Conservation (phyloP, 2,329 filamentous ascomycete species). For the Beauveria asiatica region DNA sequence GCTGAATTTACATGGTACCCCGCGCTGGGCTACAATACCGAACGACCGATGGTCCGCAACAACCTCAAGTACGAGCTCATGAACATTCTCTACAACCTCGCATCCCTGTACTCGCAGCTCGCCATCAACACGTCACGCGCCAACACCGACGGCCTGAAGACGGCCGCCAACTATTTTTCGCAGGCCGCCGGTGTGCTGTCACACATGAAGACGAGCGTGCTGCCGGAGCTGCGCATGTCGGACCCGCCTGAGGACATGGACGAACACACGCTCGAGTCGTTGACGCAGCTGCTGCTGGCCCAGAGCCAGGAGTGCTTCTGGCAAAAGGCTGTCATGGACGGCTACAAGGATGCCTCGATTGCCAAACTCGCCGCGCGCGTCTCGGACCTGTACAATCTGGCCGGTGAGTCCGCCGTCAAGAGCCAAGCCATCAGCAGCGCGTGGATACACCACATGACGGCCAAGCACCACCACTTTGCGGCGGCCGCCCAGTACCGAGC, state of each 20-base stretch:
- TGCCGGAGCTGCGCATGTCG: conserved; percentile 73
- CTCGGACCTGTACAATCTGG: conserved; percentile 79
- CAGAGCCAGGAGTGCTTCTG: conserved; percentile 97
- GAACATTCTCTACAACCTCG: conserved; percentile 89
- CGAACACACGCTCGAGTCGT: conserved; percentile 69
- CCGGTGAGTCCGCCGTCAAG: conserved; percentile 77
- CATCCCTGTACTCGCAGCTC: conserved; percentile 86
- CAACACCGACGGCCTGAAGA: conserved; percentile 74
- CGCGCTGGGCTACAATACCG: conserved; percentile 80
- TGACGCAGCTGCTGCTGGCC: conserved; percentile 77
- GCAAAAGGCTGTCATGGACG: conserved; percentile 93
- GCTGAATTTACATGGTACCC: conserved; percentile 97
- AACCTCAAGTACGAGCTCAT: conserved; percentile 76
- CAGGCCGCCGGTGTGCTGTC: conserved; percentile 75
- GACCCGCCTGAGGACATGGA: conserved; percentile 96
- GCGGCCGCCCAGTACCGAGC: conserved; percentile 90
- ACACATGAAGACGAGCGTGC: conserved; percentile 65
- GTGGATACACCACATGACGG: conserved; percentile 97
- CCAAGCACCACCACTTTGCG: conserved; percentile 95
- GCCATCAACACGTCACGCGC: conserved; percentile 71
- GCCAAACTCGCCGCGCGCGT: conserved; percentile 84
- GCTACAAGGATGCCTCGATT: conserved; percentile 84
- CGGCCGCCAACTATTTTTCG: conserved; percentile 84
- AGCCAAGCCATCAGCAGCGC: conserved; percentile 84
- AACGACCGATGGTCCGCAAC: conserved; percentile 58